phyloP scores from a whole-genome alignment of 2,329 filamentous ascomycete genomes.

The Emergomyces orientalis region DNA sequence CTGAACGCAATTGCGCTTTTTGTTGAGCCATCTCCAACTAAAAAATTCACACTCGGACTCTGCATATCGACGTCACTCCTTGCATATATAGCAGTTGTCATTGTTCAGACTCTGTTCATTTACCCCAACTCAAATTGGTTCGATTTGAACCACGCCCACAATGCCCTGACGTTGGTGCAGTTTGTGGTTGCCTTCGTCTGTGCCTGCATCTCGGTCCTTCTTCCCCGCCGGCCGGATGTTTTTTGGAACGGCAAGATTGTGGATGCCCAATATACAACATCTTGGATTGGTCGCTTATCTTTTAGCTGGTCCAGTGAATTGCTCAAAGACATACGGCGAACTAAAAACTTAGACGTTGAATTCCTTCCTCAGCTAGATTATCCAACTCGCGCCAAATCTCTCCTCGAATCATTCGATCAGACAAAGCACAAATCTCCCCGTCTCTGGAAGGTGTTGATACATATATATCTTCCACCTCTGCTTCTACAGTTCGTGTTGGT shows the following conservation, averaged over 20 bases:
- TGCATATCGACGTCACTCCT: constrained; percentile 26
- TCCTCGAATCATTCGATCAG: constrained; percentile 42
- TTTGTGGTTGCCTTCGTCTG: constrained; percentile 34
- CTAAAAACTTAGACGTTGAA: constrained; percentile 51
- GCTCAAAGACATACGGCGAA: constrained; percentile 46
- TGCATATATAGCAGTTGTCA: constrained; percentile 18
- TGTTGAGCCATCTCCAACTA: constrained; percentile 26
- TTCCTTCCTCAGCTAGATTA: constrained; percentile 56
- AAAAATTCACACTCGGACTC: constrained; percentile 25
- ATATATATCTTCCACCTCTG: constrained; percentile 49
- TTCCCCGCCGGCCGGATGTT: constrained; percentile 61
- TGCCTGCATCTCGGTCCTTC: constrained; percentile 42
- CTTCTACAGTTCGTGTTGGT: constrained; percentile 52
- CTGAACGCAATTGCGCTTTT: constrained; percentile 29
- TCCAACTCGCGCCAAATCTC: constrained; percentile 42
- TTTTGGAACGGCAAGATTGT: constrained; percentile 51
- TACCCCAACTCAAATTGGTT: neutral
- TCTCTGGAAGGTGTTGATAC: constrained; percentile 53
- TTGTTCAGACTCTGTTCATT: constrained; percentile 17
- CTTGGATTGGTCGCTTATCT: constrained; percentile 53
- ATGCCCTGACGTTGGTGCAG: constrained; percentile 14
- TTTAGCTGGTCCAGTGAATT: constrained; percentile 56
- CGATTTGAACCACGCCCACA: neutral
- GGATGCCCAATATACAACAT: constrained; percentile 54
- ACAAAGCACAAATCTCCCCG: constrained; percentile 26